Base-by-base conservation (phyloP, 2,329 filamentous ascomycete genomes). In the Simplicillium sp. region DNA sequence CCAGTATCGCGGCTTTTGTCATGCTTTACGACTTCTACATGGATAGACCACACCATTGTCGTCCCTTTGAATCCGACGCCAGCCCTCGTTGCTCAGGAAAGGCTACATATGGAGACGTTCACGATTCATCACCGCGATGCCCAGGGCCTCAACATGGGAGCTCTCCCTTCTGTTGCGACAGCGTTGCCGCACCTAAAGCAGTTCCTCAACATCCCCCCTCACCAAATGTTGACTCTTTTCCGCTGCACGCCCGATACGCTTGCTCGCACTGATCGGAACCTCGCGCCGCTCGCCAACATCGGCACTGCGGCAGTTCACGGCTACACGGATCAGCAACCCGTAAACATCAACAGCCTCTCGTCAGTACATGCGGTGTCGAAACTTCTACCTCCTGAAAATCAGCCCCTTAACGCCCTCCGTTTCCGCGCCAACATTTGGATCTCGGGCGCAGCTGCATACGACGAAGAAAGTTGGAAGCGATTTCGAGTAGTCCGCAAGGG, bases 391-490 rank as follows among this genome's bases (percentile, higher is more conserved):
- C n/a, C 25, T 1, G 48, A 47, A 11, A 47, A 47, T 31, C 33
- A 17, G 25, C 48, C 48, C 7, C 38, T 50, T 5, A 40, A 50
- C 13, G 48, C 44, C 13, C 41, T 50, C 4, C 46, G 48, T 6
- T 50, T 50, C 41, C 44, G 48, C n/a, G 48, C 48, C 1, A 50
- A 50, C 7, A 7, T 50, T 3, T 50, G 48, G 48, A 44, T 50
- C 13, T 34, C 41, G 3, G 46, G 46, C 11, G 37, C 43, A 1
- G 35, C 44, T 1, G 47, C 47, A 3, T 49, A 46, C 18, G 47
- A 45, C 6, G 47, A 49, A 34, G 47, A 49, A 15, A 29, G 34
- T 2, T 49, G 47, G 47, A 49, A 46, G 28, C 41, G 46, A 7
- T 49, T 36, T 35, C 46, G 46, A 6, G 41, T 49, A 7, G 20